Conservation (phyloP, 2,329 filamentous ascomycete species). For the Rhynchosporium secalis region DNA sequence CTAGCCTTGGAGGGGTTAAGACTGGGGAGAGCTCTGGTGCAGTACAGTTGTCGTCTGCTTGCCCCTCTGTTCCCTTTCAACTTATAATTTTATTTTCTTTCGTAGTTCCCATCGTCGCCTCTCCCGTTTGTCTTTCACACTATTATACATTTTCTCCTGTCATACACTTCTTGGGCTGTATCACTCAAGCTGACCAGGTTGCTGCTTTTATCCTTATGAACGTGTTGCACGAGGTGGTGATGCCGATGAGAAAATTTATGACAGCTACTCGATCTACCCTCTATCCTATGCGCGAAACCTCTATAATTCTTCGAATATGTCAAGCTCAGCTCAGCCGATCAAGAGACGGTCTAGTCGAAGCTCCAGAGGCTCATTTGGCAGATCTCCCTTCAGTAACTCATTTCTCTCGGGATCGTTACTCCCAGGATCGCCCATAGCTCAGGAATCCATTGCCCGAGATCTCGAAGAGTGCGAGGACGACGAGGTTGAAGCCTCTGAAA, state of each 20-base stretch:
- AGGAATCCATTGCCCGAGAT: constrained; percentile 65
- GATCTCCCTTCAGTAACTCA: constrained; percentile 43
- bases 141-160: neutral
- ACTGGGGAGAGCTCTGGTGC: constrained; percentile 3
- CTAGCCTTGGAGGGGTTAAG: constrained; percentile 10
- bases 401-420: constrained; percentile 60
- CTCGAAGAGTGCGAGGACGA: constrained; percentile 63
- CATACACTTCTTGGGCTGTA: neutral
- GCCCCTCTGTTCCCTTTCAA: no score
- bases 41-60: neutral
- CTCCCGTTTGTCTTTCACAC: neutral
- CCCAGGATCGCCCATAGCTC: constrained; percentile 64
- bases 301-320: constrained; percentile 28
- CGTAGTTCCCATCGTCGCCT: neutral
- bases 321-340: constrained; percentile 34
- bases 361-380: constrained; percentile 33
- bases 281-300: neutral
- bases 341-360: constrained; percentile 22
- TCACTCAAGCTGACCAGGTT: neutral
- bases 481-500: constrained; percentile 46
- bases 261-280: neutral
- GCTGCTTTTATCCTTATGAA: neutral
- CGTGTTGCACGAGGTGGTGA: neutral
- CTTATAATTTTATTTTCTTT: neutral
- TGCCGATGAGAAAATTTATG: neutral